Conservation (phyloP, 352 stramenopile genomes). For the Phytophthora lateralis region DNA sequence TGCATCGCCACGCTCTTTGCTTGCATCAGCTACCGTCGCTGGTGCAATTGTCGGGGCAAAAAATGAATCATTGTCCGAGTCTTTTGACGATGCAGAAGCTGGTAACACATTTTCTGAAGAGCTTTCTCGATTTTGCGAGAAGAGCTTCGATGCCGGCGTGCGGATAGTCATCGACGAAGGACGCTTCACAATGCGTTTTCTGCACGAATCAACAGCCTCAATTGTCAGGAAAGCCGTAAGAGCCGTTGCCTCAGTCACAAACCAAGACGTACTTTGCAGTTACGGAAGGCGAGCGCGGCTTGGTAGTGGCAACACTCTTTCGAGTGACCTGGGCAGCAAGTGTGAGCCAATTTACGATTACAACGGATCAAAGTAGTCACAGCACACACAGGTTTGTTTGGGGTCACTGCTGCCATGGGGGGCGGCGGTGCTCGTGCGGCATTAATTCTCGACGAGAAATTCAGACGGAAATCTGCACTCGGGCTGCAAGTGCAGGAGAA, state of each 20-base stretch:
- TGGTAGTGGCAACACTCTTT: constrained; percentile 26
- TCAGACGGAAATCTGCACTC: constrained; percentile 57
- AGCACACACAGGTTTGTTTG: constrained; percentile 26
- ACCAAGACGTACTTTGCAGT: constrained; percentile 19
- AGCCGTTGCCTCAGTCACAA: background rate
- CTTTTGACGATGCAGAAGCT: constrained; percentile 1
- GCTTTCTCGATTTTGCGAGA: constrained; percentile 17
- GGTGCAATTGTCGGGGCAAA: constrained; percentile 4
- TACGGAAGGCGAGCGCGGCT: constrained; percentile 31
- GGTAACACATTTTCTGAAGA: constrained; percentile 5
- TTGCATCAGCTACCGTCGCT: background rate
- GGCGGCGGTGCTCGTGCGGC: constrained; percentile 18
- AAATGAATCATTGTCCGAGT: constrained; percentile 10
- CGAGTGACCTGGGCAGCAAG: constrained; percentile 13
- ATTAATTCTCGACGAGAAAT: constrained; percentile 55
- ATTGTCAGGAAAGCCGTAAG: background rate
- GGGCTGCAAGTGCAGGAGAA: background rate
- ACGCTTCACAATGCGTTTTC: constrained; percentile 32
- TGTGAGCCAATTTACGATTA: background rate
- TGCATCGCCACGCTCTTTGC: background rate
- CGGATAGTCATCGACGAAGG: constrained; percentile 27
- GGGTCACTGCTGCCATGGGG: constrained; percentile 6
- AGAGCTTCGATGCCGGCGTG: constrained; percentile 23
- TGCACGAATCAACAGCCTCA: constrained; percentile 3
- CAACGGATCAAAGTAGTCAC: background rate